Base-by-base conservation (phyloP, 768 basidiomycete species). In the Clavaria fumosa region DNA sequence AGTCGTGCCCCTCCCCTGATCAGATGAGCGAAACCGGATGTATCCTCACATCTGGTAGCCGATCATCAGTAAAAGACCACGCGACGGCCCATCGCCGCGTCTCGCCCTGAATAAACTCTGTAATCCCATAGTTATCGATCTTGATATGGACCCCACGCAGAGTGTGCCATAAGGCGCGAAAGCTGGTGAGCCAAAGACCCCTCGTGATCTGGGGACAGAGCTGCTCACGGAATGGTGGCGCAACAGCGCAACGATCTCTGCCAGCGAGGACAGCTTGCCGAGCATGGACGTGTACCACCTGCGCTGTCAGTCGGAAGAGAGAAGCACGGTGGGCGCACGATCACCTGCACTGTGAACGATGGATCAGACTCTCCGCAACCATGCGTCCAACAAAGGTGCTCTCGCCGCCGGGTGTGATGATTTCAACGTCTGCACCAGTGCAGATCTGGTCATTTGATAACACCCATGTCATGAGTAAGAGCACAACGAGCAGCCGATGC, bases 231-330 rank as follows among this genome's bases (percentile, higher is more conserved):
- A 40, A 35, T 48, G 50, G 10, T 54, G 45, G 23, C 65, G 65
- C 15, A 95, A 57, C 1, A 65, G 52, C 1, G 59, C 58, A 0
- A 88, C 70, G 5, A 96, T 55, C 3, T 69, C 56, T 0, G 56
- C 53, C 2, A 96, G 63, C 2, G 86, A 86, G 0, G 81, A 70
- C 54, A 79, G 61, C 48, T 88, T 93, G 3, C 93, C 93, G 0
- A 96, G 66, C 70, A 96, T 79, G 4, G 85, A 86, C 0, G 91
- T 90, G 49, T 76, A 96, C 93, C 91, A 96, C 31, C 85, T 83
- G 34, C 36, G 35, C 15, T n/a, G 30, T 31, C 15, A 24, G n/a
- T 7, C 9, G 27, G n/a, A 14, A 22, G 22, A 14, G 14, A 11
- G 15, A 40, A 10, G 6, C 15, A 5, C 31, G 19, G 21, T 31